These are phyloP conservation scores for Leptographium procerum DNA, from an alignment of 2,329 filamentous ascomycete genomes.

Conservation along the genomic window DNA sequence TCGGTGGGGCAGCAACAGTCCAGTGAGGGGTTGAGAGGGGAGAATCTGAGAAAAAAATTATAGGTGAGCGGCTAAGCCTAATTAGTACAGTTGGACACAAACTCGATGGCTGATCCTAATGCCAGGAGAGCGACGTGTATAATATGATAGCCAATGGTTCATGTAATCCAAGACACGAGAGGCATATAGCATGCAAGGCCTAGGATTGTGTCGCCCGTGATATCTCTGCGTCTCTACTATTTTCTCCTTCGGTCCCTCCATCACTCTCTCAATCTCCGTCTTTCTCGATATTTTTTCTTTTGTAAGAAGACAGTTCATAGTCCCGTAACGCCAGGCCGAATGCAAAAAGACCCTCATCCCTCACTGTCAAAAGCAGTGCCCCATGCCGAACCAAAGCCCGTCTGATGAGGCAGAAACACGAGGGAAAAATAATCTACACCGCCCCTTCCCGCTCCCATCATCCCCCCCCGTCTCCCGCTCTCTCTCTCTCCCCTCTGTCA, in stretches of 20 bases:
- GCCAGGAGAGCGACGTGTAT: no score
- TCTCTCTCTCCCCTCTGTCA: no score
- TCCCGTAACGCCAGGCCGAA: conserved; percentile 7
- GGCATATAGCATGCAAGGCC: background rate
- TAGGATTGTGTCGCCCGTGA: background rate
- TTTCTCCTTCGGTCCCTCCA: background rate
- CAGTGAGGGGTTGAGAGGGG: conserved; percentile 2
- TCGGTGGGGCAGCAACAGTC: conserved; percentile 1
- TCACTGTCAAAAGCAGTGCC: background rate
- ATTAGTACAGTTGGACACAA: background rate
- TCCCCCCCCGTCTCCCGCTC: no score
- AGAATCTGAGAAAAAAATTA: background rate
- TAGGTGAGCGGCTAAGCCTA: background rate
- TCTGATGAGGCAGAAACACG: background rate
- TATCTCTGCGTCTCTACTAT: background rate
- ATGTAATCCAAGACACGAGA: no score
- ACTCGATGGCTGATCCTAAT: background rate
- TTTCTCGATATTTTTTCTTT: background rate
- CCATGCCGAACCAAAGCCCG: background rate
- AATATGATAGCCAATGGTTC: no score
- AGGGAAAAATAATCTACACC: background rate
- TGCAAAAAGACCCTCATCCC: conserved; percentile 1
- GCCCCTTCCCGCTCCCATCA: background rate
- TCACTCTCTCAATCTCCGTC: background rate
- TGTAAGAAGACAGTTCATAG: conserved; percentile 3